Base-by-base conservation (phyloP, 768 basidiomycete species). In the Lactarius tabidus region DNA sequence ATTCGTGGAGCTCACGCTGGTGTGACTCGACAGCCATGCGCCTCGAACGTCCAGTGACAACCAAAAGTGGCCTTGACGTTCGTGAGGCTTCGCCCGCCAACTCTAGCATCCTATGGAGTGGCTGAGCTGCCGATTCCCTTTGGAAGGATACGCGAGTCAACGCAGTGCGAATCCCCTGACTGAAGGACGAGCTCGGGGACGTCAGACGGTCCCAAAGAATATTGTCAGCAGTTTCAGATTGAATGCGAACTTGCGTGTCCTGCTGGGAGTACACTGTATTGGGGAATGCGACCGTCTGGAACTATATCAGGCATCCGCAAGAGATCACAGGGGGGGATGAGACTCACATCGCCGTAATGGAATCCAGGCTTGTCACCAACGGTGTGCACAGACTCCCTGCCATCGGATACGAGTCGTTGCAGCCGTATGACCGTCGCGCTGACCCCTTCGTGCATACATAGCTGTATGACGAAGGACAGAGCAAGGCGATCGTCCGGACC, bases 401-500 rank as follows among this genome's bases (percentile, higher is more conserved):
- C 78, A 15, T 79, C 60, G 20, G 59, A 59, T 43, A 74, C 85
- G 3, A 72, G 70, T 73, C 81, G 86, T 26, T 69, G 71, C 36
- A 96, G 77, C 57, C 87, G 79, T 1, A 96, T 77, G 0, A 93
- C 84, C 0, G 90, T 93, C 0, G 92, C 97, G 6, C 75, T 83
- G 0, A 92, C 81, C 39, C 74, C 76, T 0, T 82, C 73, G 66
- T 89, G 87, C 36, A 81, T 81, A 62, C 94, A 90, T 33, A 90
- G 72, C 74, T 98, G 95, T 38, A 91, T 84, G 5, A 93, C 84
- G 71, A 98, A 85, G 35, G 82, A 77, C 31, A 98, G 77, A 0
- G 93, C 92, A 26, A 93, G 80, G 1, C 97, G 85, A 73, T 98
- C 96, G 73, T 99, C 96, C 0, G 93, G 87, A 0, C 96, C 96